Base-by-base conservation (phyloP, 805 yeast species). In the Metschnikowia matae region DNA sequence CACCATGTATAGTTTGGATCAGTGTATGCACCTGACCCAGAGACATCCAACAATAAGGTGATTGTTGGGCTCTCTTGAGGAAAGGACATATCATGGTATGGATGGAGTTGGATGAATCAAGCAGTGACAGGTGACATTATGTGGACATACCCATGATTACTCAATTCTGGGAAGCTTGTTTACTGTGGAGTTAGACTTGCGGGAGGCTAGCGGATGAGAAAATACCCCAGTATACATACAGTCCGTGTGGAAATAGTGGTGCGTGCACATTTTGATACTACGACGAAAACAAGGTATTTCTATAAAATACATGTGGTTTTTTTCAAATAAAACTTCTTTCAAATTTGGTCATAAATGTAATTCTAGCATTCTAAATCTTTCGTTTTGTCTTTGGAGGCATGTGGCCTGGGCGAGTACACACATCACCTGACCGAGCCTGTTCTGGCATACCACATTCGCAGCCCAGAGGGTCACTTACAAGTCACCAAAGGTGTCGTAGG, bases 401-500 rank as follows among this genome's bases (percentile, higher is more conserved):
- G 26, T 31, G 36, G 20, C 3, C 7, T 18, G 26, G 36, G 23
- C 14, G 36, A 13, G 8, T 8, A 26, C 6, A 3, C 36, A 18
- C 36, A 18, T 23, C 17, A n/a, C 21, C 17, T 6, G 17, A 13
- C 2, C 5, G 17, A 14, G 40, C 20, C 15, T 20, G 4, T 39
- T 4, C 32, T 39, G 31, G 17, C 31, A 39, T 23, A 23, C 41
- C 10, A 29, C 18, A 38, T 3, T 3, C 13, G 32, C 26, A 39
- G 32, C 31, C 6, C 32, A 14, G 14, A 38, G 11, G 10, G 31
- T 11, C 31, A 8, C 10, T 46, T 64, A 79, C 53, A 80, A 69
- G 48, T 79, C 83, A 33, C 73, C 79, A 61, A 74, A 83, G 23
- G 68, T 59, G 52, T 80, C 79, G 66, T 79, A 78, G 38, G 81